Evolutionary conservation across 2,329 filamentous ascomycete species (phyloP), one percentile per base, ranked within the genome.

Genomic region (Diaporthe aspalathi): DNA sequence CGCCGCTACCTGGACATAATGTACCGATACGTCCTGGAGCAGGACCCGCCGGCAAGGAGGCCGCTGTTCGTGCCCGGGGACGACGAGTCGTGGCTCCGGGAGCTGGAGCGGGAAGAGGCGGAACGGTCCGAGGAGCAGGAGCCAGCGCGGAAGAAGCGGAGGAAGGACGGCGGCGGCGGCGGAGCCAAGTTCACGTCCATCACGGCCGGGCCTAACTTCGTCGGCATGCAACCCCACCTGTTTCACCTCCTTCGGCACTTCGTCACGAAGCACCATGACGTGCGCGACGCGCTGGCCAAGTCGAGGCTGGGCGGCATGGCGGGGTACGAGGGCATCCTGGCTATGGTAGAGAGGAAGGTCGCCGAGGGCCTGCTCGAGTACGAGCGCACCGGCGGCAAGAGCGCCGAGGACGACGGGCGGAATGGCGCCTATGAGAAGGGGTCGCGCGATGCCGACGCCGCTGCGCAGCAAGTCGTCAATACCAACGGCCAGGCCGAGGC

Each of bases 1-100:
- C 86, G 96, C 72, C 88, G 95, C 43, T 99, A 99, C 79, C 85
- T 98, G 81, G 93, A 98, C 77, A 97, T 99, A 72, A 88, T 98
- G 62, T 91, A 98, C 81, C 88, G 88, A 79, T 89, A 97, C 77
- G 93, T 93, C 1, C 84, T 96, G 0, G 90, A 90, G 43, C 80
- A 84, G 38, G 83, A 90, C 5, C 90, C 91, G 1, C 95, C 95
- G 0, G 77, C 81, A 49, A 86, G 95, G 63, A 86, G 88, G 72
- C 92, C 92, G 0, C 86, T 98, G 0, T 98, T 94, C 79, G 79
- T 96, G 11, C 89, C 91, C 0, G 87, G 88, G 5, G 87, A 89
- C 72, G 82, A 87, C 74, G 80, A 81, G 72, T 73, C 78, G 2
- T 88, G 84, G 85, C 81, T 88, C 70, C 76, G 80, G 3, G 79